phyloP scores from a whole-genome alignment of 371 early-diverging fungal genomes.

The Mucor racemosus region DNA sequence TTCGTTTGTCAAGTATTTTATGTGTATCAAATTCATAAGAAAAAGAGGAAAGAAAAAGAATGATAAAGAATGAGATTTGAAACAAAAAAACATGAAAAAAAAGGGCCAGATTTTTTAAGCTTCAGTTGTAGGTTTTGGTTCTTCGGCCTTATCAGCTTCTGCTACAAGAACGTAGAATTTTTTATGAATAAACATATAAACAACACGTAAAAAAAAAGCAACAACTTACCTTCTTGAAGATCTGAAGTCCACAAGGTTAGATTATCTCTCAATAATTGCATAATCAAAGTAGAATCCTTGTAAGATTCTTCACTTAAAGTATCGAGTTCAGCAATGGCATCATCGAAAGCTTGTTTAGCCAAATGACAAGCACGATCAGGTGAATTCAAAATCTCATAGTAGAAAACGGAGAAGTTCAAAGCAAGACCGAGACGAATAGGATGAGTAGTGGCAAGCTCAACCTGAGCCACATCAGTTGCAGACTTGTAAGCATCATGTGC shows the following conservation, averaged over 20 bases:
- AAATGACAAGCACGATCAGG: slow-evolving; percentile 98
- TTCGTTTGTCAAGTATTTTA: slow-evolving; percentile 11
- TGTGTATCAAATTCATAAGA: slow-evolving; percentile 5
- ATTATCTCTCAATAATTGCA: slow-evolving; percentile 99
- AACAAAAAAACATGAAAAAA: neutral
- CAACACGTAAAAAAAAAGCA: neutral
- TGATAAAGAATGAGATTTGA: neutral
- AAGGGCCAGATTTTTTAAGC: slow-evolving; percentile 4
- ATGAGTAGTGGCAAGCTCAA: slow-evolving; percentile 95
- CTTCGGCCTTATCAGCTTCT: slow-evolving; percentile 13
- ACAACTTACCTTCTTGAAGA: slow-evolving; percentile 75
- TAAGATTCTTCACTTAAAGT: slow-evolving; percentile 98
- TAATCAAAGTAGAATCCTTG: slow-evolving; percentile 99
- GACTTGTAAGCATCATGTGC: slow-evolving; percentile 96
- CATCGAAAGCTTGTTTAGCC: slow-evolving; percentile 99
- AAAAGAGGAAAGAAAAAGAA: neutral
- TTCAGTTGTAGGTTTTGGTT: slow-evolving; percentile 17
- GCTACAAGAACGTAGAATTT: neutral
- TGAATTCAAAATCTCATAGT: slow-evolving; percentile 99
- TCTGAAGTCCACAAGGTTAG: slow-evolving; percentile 99
- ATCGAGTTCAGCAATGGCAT: slow-evolving; percentile 98
- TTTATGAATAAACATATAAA: neutral
- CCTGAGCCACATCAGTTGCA: slow-evolving; percentile 94
- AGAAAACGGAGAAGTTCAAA: slow-evolving; percentile 99
- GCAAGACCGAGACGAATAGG: slow-evolving; percentile 99